phyloP scores from a whole-genome alignment of 768 basidiomycete species.

The Tulasnella sp. region DNA sequence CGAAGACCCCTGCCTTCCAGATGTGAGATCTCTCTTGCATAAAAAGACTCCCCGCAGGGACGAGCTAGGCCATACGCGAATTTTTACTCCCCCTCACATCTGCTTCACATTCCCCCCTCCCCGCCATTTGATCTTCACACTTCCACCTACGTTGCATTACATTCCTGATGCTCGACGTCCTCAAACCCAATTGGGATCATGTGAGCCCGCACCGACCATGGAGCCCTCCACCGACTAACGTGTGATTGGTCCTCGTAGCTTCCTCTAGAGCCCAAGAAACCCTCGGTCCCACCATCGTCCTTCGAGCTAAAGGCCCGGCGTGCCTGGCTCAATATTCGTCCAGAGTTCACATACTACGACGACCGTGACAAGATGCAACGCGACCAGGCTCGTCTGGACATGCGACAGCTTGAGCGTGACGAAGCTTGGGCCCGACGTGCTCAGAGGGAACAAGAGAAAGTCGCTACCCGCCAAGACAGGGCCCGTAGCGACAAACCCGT shows the following conservation, averaged over 20 bases:
- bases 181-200: constrained; percentile 16
- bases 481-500: background rate
- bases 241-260: background rate
- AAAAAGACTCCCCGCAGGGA: too few species aligned
- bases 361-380: constrained; percentile 13
- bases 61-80: too few species aligned
- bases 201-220: background rate
- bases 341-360: constrained; percentile 10
- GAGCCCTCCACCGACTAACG: background rate
- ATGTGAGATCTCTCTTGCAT: too few species aligned
- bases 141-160: background rate
- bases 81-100: too few species aligned
- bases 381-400: background rate
- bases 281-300: constrained; percentile 4
- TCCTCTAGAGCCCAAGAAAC: constrained; percentile 2
- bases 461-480: background rate
- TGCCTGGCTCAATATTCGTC: constrained; percentile 7
- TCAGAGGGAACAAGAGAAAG: constrained; percentile 5
- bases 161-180: constrained; percentile 1
- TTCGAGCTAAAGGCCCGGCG: constrained; percentile 7
- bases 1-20: too few species aligned
- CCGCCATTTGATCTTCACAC: background rate
- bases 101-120: too few species aligned
- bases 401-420: constrained; percentile 7
- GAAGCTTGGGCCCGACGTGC: constrained; percentile 5